Base-by-base conservation (phyloP, 352 stramenopile genomes). In the Phytophthora multivora region DNA sequence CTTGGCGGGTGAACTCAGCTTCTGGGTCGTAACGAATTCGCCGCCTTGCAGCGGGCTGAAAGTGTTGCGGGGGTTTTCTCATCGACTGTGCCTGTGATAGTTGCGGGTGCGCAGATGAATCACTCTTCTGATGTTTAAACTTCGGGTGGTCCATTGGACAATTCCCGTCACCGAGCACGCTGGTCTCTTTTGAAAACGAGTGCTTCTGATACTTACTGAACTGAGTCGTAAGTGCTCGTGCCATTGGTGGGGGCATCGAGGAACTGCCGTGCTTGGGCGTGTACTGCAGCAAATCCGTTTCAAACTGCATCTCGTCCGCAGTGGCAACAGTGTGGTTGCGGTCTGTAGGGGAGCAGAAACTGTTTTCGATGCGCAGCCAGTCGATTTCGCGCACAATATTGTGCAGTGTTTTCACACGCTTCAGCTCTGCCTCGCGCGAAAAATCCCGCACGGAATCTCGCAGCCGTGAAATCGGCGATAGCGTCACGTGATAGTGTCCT, bases 301-400 rank as follows among this genome's bases (percentile, higher is more conserved):
- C 82, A 4, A 78, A 66, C 45, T 86, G 72, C 52, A 89, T 62
- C 15, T 90, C 80, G 30, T 86, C 80, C 0, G 39, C 54, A 31
- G 62, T 66, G 13, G 82, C 66, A 19, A 86, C 61, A n/a, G 62
- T 63, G 60, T 94, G 85, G 46, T 93, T 93, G 9, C 90, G 56
- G 52, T 95, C 84, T 15, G 73, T 76, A 8, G 86, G 83, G 0
- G 83, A 83, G 56, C 84, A 95, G 26, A 95, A 95, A 30, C 77
- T 89, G 69, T 95, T 95, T 66, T 95, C 86, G 30, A 91, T 59
- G 16, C 80, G 86, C 31, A 95, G 76, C 86, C 86, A 95, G 36
- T 93, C 83, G 49, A 95, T 91, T 52, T 95, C 86, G 1, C 63
- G 69, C 16, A 95, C 80, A 21, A 95, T 88, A 57, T 92, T 88